Base-by-base conservation (phyloP, 2,329 filamentous ascomycete species). In the Capronia epimyces region DNA sequence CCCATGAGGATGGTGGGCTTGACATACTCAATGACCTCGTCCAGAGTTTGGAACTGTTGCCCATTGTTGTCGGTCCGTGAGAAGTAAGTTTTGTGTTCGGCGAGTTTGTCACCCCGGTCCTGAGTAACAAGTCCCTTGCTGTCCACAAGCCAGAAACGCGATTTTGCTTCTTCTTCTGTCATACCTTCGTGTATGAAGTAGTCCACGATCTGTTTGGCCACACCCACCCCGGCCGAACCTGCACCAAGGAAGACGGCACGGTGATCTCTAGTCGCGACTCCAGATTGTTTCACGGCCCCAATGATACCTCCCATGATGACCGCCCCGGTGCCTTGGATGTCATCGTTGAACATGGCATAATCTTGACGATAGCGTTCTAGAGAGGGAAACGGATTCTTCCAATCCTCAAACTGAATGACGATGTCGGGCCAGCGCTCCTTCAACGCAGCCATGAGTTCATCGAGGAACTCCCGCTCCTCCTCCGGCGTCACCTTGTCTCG, bases 311-410 rank as follows among this genome's bases (percentile, higher is more conserved):
- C 91, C 49, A 96, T 80, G 56, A 97, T 89, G 64, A 98, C 93
- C 57, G 91, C 89, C 62, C 93, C 93, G 62, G 93, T 97, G 60
- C 91, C 91, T 75, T 97, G 91, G 66, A 98, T 93, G 67, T 98
- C 91, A 66, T 97, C 93, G 70, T 97, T 97, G 81, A 98, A 98
- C 78, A 88, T 94, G 70, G 87, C 90, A 77, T 95, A 91, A 59
- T 78, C 80, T 67, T 90, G 78, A 62, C 88, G 86, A 74, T 97
- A 97, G 54, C 89, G 82, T 67, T 93, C 86, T 34, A 97, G 80
- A 64, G 94, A 91, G 57, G 87, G 86, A 80, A 97, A 98, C 41
- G 93, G 91, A 65, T 91, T 95, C 76, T 97, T 95, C 71, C 95
- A 97, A 67, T 97, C 93, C 69, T 97, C 91, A 63, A 95, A 97